phyloP scores from a whole-genome alignment of 2,329 filamentous ascomycete genomes.

The Dactylellina leptospora region DNA sequence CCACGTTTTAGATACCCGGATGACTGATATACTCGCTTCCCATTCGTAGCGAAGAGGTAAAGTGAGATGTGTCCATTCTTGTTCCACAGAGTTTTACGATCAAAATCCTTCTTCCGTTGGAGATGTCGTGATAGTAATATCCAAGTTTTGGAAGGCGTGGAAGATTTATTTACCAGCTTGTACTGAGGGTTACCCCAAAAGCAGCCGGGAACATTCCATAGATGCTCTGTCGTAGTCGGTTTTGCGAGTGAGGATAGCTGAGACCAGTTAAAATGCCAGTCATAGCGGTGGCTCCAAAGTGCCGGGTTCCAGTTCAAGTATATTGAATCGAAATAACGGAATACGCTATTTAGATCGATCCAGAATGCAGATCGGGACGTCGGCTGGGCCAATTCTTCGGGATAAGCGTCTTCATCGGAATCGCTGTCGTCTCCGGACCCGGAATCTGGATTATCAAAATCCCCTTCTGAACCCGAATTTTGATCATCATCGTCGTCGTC shows the following conservation, averaged over 20 bases:
- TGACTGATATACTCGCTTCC: constrained; percentile 76
- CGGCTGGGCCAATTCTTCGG: constrained; percentile 57
- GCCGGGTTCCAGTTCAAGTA: constrained; percentile 97
- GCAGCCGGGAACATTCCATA: constrained; percentile 62
- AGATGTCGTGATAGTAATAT: constrained; percentile 88
- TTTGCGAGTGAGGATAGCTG: constrained; percentile 63
- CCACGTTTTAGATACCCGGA: constrained; percentile 77
- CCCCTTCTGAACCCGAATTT: constrained; percentile 27
- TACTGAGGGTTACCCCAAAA: constrained; percentile 75
- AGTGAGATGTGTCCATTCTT: constrained; percentile 85
- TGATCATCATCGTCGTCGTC: constrained; percentile 53
- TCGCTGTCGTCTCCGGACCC: constrained; percentile 30
- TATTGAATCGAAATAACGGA: constrained; percentile 92
- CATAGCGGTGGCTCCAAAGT: constrained; percentile 81
- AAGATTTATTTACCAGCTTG: constrained; percentile 67
- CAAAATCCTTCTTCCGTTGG: constrained; percentile 58
- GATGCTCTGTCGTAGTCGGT: constrained; percentile 59
- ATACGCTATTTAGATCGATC: constrained; percentile 87
- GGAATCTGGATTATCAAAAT: constrained; percentile 28
- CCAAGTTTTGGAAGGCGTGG: constrained; percentile 74
- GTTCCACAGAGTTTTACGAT: constrained; percentile 56
- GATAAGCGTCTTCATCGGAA: constrained; percentile 56
- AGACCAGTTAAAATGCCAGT: constrained; percentile 89
- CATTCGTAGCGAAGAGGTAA: constrained; percentile 77
- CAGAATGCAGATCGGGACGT: constrained; percentile 81